phyloP scores from a whole-genome alignment of 148 eudicot species.

The Fallopia convolvulus region DNA sequence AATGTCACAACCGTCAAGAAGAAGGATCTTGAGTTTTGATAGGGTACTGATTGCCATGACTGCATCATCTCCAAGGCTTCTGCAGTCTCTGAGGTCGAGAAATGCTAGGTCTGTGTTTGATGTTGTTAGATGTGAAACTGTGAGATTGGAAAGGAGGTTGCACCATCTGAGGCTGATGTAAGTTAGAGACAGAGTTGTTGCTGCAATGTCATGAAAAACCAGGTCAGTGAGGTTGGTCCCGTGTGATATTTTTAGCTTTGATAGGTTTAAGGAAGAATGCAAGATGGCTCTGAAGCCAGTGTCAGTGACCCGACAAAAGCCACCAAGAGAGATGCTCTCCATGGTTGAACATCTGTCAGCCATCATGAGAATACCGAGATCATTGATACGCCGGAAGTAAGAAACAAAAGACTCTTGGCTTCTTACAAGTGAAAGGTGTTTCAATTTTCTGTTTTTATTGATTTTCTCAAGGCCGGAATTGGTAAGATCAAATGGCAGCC shows the following conservation, averaged over 20 bases:
- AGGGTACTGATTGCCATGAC: conserved; percentile 55
- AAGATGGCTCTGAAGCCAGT: conserved; percentile 77
- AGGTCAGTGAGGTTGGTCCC: conserved; percentile 86
- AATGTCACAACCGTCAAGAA: conserved; percentile 76
- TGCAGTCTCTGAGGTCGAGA: conserved; percentile 87
- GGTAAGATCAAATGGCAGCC: conserved; percentile 70
- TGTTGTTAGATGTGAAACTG: conserved; percentile 47
- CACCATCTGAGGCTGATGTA: conserved; percentile 94
- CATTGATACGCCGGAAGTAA: conserved; percentile 78
- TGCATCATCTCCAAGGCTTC: conserved; percentile 83
- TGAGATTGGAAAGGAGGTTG: conserved; percentile 63
- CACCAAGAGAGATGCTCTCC: conserved; percentile 93
- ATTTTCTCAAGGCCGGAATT: conserved; percentile 71
- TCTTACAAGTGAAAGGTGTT: conserved; percentile 78
- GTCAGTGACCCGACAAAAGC: conserved; percentile 88
- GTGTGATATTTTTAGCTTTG: conserved; percentile 61
- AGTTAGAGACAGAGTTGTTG: conserved; percentile 76
- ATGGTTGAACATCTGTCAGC: conserved; percentile 71
- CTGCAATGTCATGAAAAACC: conserved; percentile 74
- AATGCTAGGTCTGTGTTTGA: conserved; percentile 56
- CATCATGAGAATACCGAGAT: conserved; percentile 83
- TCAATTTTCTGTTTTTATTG: conserved; percentile 66
- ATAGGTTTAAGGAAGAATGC: conserved; percentile 68
- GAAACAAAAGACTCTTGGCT: conserved; percentile 70
- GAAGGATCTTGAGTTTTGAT: conserved; percentile 49